Evolutionary conservation across 179 eudicot genomes (phyloP).

Genomic region (Camellia oleifera): DNA sequence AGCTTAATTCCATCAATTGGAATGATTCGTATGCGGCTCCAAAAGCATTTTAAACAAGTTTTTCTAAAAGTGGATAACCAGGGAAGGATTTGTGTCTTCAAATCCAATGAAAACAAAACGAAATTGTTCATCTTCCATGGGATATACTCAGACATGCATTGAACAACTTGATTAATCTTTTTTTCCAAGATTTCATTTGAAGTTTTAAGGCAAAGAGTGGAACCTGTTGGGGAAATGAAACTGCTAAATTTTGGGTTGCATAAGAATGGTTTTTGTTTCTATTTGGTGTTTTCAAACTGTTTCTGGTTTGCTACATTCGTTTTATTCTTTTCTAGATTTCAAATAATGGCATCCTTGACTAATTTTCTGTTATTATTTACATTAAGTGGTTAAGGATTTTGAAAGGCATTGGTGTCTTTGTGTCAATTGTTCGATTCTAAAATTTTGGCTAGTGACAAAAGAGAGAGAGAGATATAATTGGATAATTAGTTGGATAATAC

Average conservation of each 20-base stretch:
- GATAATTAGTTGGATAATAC: background rate
- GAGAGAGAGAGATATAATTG: background rate
- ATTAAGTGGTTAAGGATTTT: background rate
- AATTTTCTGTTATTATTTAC: background rate
- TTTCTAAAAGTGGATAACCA: background rate
- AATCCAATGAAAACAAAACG: background rate
- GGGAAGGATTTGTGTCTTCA: background rate
- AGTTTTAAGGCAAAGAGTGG: background rate
- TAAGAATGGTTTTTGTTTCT: background rate
- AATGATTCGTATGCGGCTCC: background rate
- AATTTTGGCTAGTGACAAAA: background rate
- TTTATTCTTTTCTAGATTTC: background rate
- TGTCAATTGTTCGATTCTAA: background rate
- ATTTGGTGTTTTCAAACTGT: too few relatives aligned
- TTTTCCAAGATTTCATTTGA: background rate
- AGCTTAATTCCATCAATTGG: background rate
- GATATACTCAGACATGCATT: background rate
- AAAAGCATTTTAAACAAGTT: background rate
- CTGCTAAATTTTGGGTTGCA: background rate
- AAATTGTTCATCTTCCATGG: constrained; percentile 4
- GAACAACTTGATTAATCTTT: background rate
- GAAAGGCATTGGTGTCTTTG: background rate
- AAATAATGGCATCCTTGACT: background rate
- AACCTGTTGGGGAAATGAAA: background rate
- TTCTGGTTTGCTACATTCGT: background rate